Base-by-base conservation (phyloP, 2,329 filamentous ascomycete species). In the Aureobasidium musti region DNA sequence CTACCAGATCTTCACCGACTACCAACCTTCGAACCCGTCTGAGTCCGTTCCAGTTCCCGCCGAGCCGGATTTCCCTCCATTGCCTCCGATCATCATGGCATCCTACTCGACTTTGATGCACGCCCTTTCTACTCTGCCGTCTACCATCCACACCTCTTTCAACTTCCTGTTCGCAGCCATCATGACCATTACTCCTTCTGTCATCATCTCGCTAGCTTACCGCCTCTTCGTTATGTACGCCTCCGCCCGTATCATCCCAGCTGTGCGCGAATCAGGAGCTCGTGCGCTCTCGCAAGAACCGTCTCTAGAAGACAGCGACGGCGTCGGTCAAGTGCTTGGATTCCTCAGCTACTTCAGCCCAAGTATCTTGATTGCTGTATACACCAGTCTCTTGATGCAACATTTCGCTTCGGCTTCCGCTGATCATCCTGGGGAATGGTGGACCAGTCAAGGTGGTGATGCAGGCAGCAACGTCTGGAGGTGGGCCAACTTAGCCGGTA, bases 1-100 rank as follows among this genome's bases (percentile, higher is more conserved):
- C 75, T 99, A 98, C 80, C 95, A 99, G 78, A 98, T 98, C 77
- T 98, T 98, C 78, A 99, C 95, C 73, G 95, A 99, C 79, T 98
- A 98, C 79, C 87, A 94, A 71, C 92, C 95, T 3, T 93, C 91
- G 5, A 78, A 85, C 21, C 87, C 78, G 17, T 81, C 84, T 37
- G 84, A 87, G 35, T 76, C 77, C 19, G 77, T 78, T 19, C 78
- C 82, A 4, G 79, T 80, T 19, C 79, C 84, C 17, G 75, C 85
- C 17, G 90, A 96, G 68, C 88, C 91, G n/a, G 93, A 96, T 30
- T 95, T 98, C 69, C 95, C 95, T 45, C 95, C 95, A n/a, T 83
- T 99, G 50, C 95, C 95, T 17, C 95, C 95, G 0, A 92, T 98
- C 70, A 94, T 99, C 77, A 98, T 98, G 94, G 95, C 94, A 5